phyloP scores from a whole-genome alignment of 1,284 basidiomycete species.

The Malassezia furfur region DNA sequence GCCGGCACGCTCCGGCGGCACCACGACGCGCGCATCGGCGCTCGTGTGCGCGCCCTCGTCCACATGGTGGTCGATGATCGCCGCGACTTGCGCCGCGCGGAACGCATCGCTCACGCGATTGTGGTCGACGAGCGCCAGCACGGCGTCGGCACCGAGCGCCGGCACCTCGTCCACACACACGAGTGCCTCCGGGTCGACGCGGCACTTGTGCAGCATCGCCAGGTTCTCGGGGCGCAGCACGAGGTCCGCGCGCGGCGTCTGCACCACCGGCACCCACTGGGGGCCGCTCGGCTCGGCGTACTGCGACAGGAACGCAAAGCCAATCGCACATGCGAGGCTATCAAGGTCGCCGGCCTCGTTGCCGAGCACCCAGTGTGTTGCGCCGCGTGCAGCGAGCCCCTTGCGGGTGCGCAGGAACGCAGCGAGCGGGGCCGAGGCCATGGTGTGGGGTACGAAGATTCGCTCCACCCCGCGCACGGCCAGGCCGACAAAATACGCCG shows the following conservation, averaged over 20 bases:
- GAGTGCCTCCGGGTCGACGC: slow-evolving; percentile 47
- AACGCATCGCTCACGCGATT: slow-evolving; percentile 8
- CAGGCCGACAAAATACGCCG: neutral
- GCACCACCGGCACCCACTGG: slow-evolving; percentile 59
- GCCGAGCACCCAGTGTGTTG: slow-evolving; percentile 16
- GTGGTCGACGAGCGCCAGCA: slow-evolving; percentile 78
- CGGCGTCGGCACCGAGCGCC: slow-evolving; percentile 52
- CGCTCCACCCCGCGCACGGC: neutral
- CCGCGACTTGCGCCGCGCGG: slow-evolving; percentile 54
- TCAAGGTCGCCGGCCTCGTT: slow-evolving; percentile 32
- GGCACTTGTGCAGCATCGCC: slow-evolving; percentile 39
- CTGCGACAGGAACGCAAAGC: slow-evolving; percentile 17
- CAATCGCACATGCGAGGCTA: slow-evolving; percentile 23
- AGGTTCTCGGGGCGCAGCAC: slow-evolving; percentile 73
- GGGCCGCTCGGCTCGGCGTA: neutral
- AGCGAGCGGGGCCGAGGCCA: neutral
- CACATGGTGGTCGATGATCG: slow-evolving; percentile 79
- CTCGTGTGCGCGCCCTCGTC: slow-evolving; percentile 63
- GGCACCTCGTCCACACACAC: slow-evolving; percentile 26
- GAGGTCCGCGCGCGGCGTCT: slow-evolving; percentile 62
- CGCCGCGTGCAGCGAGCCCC: neutral
- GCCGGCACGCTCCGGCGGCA: slow-evolving; percentile 13
- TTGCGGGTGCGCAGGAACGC: neutral
- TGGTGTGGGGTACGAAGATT: neutral
- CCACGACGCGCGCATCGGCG: slow-evolving; percentile 22